Evolutionary conservation across 352 stramenopile species (phyloP).

Genomic region (Phytophthora tentaculata): DNA sequence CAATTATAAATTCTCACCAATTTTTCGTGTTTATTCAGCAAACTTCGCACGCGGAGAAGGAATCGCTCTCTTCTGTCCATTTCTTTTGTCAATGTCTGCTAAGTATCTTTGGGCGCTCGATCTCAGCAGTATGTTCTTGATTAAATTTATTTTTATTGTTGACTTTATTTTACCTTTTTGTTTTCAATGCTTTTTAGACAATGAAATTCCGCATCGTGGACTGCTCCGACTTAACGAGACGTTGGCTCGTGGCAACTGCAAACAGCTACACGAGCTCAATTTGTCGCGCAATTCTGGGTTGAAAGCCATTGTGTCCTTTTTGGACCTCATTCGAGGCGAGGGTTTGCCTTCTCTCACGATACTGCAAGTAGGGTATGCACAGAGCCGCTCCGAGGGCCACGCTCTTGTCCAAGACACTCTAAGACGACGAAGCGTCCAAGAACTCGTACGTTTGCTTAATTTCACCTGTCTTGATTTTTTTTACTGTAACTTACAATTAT

Average conservation of each 20-base stretch:
- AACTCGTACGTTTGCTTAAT: conserved; percentile 58
- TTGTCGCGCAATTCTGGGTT: conserved; percentile 53
- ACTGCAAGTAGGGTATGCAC: conserved; percentile 57
- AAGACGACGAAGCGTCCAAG: conserved; percentile 56
- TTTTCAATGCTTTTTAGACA: conserved; percentile 35
- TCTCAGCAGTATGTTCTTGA: conserved; percentile 49
- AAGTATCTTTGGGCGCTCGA: conserved; percentile 45
- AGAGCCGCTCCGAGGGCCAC: conserved; percentile 45
- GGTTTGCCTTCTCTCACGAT: conserved; percentile 59
- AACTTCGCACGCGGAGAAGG: conserved; percentile 55
- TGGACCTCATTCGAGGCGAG: conserved; percentile 57
- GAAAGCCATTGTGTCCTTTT: conserved; percentile 52
- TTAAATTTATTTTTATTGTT: background rate
- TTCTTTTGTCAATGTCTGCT: conserved; percentile 45
- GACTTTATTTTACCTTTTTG: background rate
- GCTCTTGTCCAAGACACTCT: conserved; percentile 47
- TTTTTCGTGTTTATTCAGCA: conserved; percentile 28
- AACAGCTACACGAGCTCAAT: conserved; percentile 59
- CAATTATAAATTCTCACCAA: background rate
- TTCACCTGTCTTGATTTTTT: background rate
- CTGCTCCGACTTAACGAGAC: conserved; percentile 50
- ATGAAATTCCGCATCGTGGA: conserved; percentile 51
- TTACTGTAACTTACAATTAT: conserved; percentile 1
- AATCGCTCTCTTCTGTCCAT: conserved; percentile 45
- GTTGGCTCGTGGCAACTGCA: conserved; percentile 43